A percentile compares a stretch with the other conserved stretches of the same genome.
Conservation (phyloP, 2,329 filamentous ascomycete genomes). For the Neoscytalidium dimidiatum region DNA sequence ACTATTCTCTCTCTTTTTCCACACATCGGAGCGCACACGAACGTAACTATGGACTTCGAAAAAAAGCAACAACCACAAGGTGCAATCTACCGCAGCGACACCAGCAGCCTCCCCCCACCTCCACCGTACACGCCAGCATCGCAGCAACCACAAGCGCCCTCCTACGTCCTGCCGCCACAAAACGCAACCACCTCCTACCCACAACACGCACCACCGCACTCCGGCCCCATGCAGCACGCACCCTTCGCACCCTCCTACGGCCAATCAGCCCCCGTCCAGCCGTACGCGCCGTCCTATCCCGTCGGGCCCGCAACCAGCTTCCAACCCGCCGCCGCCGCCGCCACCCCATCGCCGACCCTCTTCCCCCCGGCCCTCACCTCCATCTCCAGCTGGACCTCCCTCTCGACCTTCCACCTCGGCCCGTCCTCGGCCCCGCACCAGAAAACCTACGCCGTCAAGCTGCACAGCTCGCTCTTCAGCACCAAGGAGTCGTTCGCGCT, state of each 20-base stretch:
- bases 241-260: not conserved
- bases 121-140: not conserved
- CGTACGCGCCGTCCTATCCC: not conserved
- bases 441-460: not conserved
- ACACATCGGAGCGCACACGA: not conserved
- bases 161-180: not conserved
- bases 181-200: not conserved
- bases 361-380: not conserved
- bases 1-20: not conserved
- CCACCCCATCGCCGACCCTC: not conserved
- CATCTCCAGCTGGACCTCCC: not conserved
- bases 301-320: not conserved
- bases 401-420: slow-evolving; percentile 4
- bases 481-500: not conserved
- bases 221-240: not conserved
- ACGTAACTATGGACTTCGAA: not conserved
- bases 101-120: not conserved
- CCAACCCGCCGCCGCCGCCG: not conserved
- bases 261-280: not conserved
- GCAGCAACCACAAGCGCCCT: not conserved
- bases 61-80: not conserved
- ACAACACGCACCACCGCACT: not conserved
- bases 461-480: not conserved
- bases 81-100: not conserved
- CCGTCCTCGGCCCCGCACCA: not conserved